Conservation (phyloP, 768 basidiomycete species). For the Cystobasidium tubakii region DNA sequence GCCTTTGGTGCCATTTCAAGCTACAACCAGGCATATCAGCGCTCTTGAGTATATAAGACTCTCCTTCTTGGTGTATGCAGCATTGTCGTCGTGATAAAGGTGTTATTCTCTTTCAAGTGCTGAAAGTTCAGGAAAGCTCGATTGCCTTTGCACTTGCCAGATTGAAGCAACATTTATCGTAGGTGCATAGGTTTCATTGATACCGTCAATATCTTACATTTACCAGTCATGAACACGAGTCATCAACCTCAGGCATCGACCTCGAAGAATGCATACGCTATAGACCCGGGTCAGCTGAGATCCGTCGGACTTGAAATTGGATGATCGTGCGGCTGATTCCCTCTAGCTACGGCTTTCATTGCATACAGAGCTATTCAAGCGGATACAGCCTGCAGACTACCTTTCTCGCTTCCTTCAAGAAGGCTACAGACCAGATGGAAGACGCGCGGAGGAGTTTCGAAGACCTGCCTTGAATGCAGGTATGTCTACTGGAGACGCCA, state of each 20-base stretch:
- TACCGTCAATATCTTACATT: background rate
- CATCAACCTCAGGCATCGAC: constrained; percentile 7
- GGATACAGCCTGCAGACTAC: constrained; percentile 81
- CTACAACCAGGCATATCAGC: background rate
- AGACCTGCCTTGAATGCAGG: constrained; percentile 73
- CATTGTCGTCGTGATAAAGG: too few relatives aligned
- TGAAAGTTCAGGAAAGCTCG: too few relatives aligned
- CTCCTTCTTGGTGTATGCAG: too few relatives aligned
- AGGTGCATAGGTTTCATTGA: background rate
- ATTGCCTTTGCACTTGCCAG: too few relatives aligned
- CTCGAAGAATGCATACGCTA: background rate
- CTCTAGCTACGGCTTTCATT: background rate
- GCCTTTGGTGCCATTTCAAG: background rate
- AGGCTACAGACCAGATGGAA: constrained; percentile 73
- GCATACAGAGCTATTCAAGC: constrained; percentile 55
- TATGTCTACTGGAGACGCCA: constrained; percentile 50
- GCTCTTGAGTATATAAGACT: too few relatives aligned
- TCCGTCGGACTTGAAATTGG: background rate
- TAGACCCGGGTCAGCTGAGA: background rate
- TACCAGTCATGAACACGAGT: background rate
- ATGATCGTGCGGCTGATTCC: background rate
- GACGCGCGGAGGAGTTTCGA: constrained; percentile 64
- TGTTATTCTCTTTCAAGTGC: too few relatives aligned
- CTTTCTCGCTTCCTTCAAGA: constrained; percentile 78
- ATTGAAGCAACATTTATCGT: too few relatives aligned